Conservation (phyloP, 1,284 basidiomycete species). For the Ganoderma lucidum region DNA sequence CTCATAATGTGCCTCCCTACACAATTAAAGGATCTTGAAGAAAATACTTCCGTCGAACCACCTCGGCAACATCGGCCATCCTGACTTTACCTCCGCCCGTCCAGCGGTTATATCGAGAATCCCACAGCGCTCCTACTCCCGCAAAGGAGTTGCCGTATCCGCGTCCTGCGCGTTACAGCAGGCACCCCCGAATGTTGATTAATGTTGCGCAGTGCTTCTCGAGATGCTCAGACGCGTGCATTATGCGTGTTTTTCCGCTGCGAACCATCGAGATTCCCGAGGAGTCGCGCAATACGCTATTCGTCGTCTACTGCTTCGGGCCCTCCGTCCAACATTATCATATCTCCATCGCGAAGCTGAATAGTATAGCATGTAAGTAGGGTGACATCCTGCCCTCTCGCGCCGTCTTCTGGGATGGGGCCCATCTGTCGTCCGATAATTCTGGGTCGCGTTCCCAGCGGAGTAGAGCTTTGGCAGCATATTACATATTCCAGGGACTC, state of each 20-base stretch:
- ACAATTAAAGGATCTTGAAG: background rate
- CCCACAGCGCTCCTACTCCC: background rate
- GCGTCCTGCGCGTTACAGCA: background rate
- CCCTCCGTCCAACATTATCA: no score
- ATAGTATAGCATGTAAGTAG: no score
- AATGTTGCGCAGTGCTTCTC: conserved; percentile 4
- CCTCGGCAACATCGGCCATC: conserved; percentile 4
- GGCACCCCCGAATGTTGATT: conserved; percentile 3
- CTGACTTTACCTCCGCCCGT: background rate
- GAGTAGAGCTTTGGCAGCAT: background rate
- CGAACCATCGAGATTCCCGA: no score
- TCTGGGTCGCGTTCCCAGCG: background rate
- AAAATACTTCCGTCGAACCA: background rate
- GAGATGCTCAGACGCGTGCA: background rate
- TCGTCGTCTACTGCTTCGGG: no score
- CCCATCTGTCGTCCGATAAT: background rate
- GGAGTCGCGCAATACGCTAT: no score
- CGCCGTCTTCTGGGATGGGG: background rate
- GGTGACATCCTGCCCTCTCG: no score
- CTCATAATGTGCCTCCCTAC: background rate
- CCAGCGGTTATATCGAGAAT: background rate
- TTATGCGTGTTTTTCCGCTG: background rate
- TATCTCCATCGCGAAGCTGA: no score
- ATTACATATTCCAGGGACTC: background rate
- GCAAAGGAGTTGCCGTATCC: background rate